Conservation (phyloP, 2,329 filamentous ascomycete genomes). For the Ceratocystis cacaofunesta region DNA sequence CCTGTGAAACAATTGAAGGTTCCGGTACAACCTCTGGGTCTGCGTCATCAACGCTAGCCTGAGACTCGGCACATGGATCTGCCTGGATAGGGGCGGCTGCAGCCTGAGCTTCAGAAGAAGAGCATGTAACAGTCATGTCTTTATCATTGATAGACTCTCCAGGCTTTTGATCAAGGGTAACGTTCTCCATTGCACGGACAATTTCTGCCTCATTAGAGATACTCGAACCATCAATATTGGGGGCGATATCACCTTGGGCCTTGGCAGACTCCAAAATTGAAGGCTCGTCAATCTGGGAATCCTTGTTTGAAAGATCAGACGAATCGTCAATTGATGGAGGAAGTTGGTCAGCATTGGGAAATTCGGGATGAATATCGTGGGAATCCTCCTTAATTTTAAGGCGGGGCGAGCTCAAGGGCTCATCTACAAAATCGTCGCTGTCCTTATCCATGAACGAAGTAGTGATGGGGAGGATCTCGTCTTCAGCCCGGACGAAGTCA, state of each 20-base stretch:
- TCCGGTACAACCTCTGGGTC: conserved; percentile 15
- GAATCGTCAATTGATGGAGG: conserved; percentile 6
- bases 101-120: not conserved
- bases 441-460: conserved; percentile 47
- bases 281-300: conserved; percentile 8
- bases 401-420: conserved; percentile 54
- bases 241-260: not conserved
- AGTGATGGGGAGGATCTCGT: conserved; percentile 59
- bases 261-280: conserved; percentile 6
- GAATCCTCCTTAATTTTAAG: conserved; percentile 37
- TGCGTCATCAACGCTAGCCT: not conserved
- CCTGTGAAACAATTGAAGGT: conserved; percentile 16
- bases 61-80: not conserved
- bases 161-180: not conserved
- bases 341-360: conserved; percentile 19
- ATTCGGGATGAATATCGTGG: conserved; percentile 36
- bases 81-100: not conserved
- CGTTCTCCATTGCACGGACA: conserved; percentile 8
- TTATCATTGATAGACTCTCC: not conserved
- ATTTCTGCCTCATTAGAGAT: conserved; percentile 10
- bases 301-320: conserved; percentile 9
- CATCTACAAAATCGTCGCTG: conserved; percentile 64
- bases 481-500: conserved; percentile 61
- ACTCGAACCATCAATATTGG: not conserved
- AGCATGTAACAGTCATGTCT: not conserved